Evolutionary conservation across 177 flowering plant genomes (phyloP), one percentile per base, ranked within the genome.

Genomic region (Vitis hybrid): DNA sequence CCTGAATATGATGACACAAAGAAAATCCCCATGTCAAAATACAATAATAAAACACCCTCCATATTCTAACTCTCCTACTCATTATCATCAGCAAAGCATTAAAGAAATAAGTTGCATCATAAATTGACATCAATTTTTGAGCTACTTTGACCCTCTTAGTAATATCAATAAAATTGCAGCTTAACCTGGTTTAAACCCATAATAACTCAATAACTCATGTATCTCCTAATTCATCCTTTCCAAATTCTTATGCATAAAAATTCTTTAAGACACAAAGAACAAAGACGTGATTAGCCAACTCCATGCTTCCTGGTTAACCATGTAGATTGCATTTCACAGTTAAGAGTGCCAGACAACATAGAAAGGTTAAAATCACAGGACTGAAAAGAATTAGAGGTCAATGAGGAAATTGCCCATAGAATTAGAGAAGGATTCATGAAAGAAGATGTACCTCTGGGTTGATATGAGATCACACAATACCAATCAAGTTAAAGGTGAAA

Each of bases 1-100:
- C 87, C 84, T 81, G 85, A 79, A 77, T 80, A 64, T 51, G 70
- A 80, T 74, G 60, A 78, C 70, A 65, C 67, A 57, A 72, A 64
- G 68, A 69, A 81, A 75, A 64, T 58, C 72, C 68, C 67, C 72
- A 73, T 51, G 75, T 74, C 76, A 80, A 75, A 57, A 75, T 19
- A 71, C 57, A 75, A 56, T 19, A 31, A 45, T 64, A 19, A 60
- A 62, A n/a, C 29, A 4, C 48, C 64, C 31, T 70, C 31, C 67
- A 76, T 12, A 69, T 33, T 26, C 58, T 69, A 50, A 48, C 19
- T 20, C 58, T 16, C 63, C 22, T 26, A 67, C 60, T 39, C 57
- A 64, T 16, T 16, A 60, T 33, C 31, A 56, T 10, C 6, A 2
- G 13, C 48, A 62, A 2, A 19, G 48, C 12, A 55, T 31, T 22